A percentile compares a stretch with the other conserved stretches of the same genome.
Evolutionary conservation across 805 yeast species (phyloP).

Genomic region (Brettanomyces bruxellensis): DNA sequence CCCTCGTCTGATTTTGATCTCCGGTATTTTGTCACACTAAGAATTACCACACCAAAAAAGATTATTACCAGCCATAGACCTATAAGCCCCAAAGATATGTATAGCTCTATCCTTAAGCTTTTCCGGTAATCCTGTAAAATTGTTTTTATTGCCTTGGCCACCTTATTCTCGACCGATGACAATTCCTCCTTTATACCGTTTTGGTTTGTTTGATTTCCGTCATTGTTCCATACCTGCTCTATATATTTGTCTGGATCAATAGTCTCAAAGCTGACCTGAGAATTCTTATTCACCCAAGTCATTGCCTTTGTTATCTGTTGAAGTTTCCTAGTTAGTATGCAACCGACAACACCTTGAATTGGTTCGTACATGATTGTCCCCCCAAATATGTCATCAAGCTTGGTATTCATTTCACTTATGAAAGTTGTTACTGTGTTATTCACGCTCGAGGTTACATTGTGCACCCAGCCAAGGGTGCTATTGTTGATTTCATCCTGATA

Average conservation of each 20-base stretch:
- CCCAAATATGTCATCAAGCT: conserved; percentile 52
- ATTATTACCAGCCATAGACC: conserved; percentile 41
- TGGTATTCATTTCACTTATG: conserved; percentile 47
- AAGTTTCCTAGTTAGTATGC: conserved; percentile 72
- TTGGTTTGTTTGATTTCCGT: conserved; percentile 1
- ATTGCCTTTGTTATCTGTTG: conserved; percentile 59
- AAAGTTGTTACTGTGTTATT: conserved; percentile 55
- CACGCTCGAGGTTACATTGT: conserved; percentile 44
- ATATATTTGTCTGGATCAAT: conserved; percentile 18
- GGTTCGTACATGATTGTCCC: conserved; percentile 60
- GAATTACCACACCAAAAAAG: conserved; percentile 9
- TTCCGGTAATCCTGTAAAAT: conserved; percentile 26
- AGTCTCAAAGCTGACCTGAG: conserved; percentile 50
- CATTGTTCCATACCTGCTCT: conserved; percentile 5
- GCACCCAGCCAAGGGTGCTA: conserved; percentile 59
- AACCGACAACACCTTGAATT: conserved; percentile 59
- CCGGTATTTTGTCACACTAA: conserved; percentile 4
- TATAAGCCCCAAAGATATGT: conserved; percentile 35
- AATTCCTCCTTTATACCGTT: conserved; percentile 8
- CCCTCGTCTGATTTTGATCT: too few species aligned
- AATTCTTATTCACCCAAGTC: conserved; percentile 65
- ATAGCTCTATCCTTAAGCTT: conserved; percentile 35
- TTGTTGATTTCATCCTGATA: conserved; percentile 50
- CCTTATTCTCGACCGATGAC: conserved; percentile 14
- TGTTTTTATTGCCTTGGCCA: conserved; percentile 17